Conservation (phyloP, 495 filamentous ascomycete genomes). For the Opeltia flavorubescens region DNA sequence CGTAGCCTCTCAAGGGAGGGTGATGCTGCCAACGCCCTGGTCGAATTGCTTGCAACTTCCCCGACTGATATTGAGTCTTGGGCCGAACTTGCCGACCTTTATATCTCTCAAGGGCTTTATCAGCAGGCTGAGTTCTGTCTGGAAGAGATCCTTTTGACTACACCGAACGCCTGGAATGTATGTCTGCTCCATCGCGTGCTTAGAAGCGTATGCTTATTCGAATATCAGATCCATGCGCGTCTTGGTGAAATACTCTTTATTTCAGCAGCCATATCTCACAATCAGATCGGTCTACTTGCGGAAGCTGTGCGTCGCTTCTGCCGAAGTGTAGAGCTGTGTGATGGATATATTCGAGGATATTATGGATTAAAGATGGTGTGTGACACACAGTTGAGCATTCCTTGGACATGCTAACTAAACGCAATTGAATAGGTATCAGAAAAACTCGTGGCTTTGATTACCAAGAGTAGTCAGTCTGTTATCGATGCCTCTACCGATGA, state of each 20-base stretch:
- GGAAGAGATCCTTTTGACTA: slow-evolving; percentile 77
- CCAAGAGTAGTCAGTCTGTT: not conserved
- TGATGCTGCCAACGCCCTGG: slow-evolving; percentile 62
- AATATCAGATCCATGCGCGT: slow-evolving; percentile 62
- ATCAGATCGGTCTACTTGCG: slow-evolving; percentile 22
- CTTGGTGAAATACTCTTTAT: slow-evolving; percentile 73
- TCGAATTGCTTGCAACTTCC: slow-evolving; percentile 60
- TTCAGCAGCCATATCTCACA: slow-evolving; percentile 28
- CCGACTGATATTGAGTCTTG: slow-evolving; percentile 90
- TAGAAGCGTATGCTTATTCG: not conserved
- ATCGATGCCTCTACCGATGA: not conserved
- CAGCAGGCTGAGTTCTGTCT: slow-evolving; percentile 75
- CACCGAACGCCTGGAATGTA: slow-evolving; percentile 94
- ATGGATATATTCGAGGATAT: slow-evolving; percentile 80
- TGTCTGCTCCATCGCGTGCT: slow-evolving; percentile 17
- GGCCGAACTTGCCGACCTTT: slow-evolving; percentile 81
- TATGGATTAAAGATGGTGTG: slow-evolving; percentile 78
- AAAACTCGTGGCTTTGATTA: slow-evolving; percentile 5
- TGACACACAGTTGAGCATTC: not conserved
- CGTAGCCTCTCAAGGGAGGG: slow-evolving; percentile 49
- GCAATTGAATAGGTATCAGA: slow-evolving; percentile 10
- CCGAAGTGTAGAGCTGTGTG: slow-evolving; percentile 83
- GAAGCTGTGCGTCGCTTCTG: slow-evolving; percentile 74
- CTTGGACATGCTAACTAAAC: not conserved
- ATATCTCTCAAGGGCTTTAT: slow-evolving; percentile 60